phyloP scores from a whole-genome alignment of 2,329 filamentous ascomycete genomes.

The Cordyceps cicadae region DNA sequence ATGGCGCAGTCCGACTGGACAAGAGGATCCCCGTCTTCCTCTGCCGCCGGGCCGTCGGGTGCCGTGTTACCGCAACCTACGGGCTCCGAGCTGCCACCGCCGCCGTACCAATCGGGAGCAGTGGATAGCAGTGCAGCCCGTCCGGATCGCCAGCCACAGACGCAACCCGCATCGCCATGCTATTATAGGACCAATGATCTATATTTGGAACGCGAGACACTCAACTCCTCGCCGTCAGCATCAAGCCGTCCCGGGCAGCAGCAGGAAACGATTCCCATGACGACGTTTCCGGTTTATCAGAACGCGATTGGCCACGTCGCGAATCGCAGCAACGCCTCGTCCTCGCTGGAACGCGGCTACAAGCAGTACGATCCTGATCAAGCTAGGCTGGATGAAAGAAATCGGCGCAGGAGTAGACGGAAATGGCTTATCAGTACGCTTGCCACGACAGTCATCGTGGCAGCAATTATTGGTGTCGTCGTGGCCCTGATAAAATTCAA shows the following conservation, averaged over 20 bases:
- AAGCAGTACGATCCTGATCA: not conserved
- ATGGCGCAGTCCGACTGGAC: not conserved
- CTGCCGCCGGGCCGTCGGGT: not conserved
- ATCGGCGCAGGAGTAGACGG: not conserved
- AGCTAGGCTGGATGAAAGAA: not conserved
- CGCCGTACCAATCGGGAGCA: not conserved
- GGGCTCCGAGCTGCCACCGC: not conserved
- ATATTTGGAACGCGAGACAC: not conserved
- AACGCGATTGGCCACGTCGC: slow-evolving; percentile 2
- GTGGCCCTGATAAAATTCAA: not conserved
- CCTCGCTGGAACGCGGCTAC: not conserved
- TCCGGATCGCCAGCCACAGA: not conserved
- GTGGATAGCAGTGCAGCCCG: not conserved
- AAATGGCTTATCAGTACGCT: slow-evolving; percentile 3
- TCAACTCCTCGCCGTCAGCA: not conserved
- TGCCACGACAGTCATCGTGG: not conserved
- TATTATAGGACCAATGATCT: not conserved
- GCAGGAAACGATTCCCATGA: slow-evolving; percentile 3
- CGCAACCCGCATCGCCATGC: not conserved
- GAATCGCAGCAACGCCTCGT: slow-evolving; percentile 1
- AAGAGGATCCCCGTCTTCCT: not conserved
- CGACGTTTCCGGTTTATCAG: not conserved
- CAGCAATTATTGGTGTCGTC: not conserved
- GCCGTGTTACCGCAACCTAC: not conserved
- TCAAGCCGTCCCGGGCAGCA: not conserved